A percentile compares a stretch with the other conserved stretches of the same genome.
Conservation (phyloP, 192 early-diverging fungal species). For the Mortierella claussenii region DNA sequence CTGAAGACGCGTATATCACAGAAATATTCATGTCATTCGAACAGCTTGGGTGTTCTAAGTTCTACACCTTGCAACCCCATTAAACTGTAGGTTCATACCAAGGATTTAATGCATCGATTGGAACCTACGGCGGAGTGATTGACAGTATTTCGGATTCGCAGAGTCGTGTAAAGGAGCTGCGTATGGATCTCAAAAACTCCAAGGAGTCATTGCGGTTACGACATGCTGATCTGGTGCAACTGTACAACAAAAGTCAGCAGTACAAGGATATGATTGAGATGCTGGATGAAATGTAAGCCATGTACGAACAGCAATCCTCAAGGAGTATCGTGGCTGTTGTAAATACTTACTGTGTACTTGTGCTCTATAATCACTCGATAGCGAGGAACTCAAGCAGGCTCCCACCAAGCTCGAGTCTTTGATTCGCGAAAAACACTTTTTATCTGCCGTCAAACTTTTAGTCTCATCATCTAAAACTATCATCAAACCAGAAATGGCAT, state of each 20-base stretch:
- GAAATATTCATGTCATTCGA: too few species aligned
- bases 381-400: slow-evolving; percentile 74
- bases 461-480: slow-evolving; percentile 71
- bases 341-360: too few species aligned
- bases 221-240: slow-evolving; percentile 71
- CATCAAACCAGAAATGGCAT: slow-evolving; percentile 68
- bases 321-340: background rate
- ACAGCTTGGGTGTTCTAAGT: too few species aligned
- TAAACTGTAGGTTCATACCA: slow-evolving; percentile 73
- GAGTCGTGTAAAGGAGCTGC: slow-evolving; percentile 69
- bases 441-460: slow-evolving; percentile 73
- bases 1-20: too few species aligned
- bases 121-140: slow-evolving; percentile 82
- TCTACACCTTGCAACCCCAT: too few species aligned
- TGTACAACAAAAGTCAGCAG: slow-evolving; percentile 80
- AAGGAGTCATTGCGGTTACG: slow-evolving; percentile 71
- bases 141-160: slow-evolving; percentile 75
- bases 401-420: slow-evolving; percentile 71
- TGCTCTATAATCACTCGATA: too few species aligned
- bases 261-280: slow-evolving; percentile 82
- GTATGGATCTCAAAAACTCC: slow-evolving; percentile 70
- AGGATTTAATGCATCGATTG: slow-evolving; percentile 84
- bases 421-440: slow-evolving; percentile 73
- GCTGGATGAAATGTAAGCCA: slow-evolving; percentile 70
- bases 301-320: background rate